Percentiles rank a stretch among this genome's conserved stretches.
These are phyloP conservation scores for Paraurostyla sp. DNA, from an alignment of 73 alveolate species.

Conservation along the genomic window DNA sequence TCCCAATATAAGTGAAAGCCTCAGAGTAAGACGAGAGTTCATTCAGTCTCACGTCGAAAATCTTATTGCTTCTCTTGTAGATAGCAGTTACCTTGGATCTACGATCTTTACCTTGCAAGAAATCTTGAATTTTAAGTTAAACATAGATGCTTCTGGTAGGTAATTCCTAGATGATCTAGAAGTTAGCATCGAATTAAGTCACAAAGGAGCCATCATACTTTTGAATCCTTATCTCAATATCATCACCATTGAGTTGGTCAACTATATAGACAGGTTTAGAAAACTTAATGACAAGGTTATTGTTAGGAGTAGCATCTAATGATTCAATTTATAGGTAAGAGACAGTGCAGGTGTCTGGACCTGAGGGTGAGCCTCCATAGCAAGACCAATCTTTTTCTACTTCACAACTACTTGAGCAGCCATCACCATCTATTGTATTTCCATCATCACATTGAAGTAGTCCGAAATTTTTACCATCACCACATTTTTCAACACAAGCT, in stretches of 20 bases:
- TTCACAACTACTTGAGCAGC: constrained; percentile 50
- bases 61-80: constrained; percentile 15
- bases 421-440: constrained; percentile 52
- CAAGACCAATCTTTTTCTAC: constrained; percentile 51
- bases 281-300: not conserved
- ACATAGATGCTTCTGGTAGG: not conserved
- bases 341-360: constrained; percentile 9
- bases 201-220: constrained; percentile 44
- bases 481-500: constrained; percentile 54
- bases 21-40: constrained; percentile 27
- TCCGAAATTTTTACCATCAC: constrained; percentile 65
- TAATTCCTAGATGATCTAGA: not conserved
- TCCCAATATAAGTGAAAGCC: not conserved
- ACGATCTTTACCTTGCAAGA: constrained; percentile 31
- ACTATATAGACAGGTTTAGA: constrained; percentile 1
- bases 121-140: not conserved
- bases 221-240: not conserved
- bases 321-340: constrained; percentile 6
- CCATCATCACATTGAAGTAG: constrained; percentile 67
- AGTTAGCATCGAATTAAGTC: not conserved
- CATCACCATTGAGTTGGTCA: constrained; percentile 10
- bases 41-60: constrained; percentile 13
- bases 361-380: constrained; percentile 37
- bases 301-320: not conserved
- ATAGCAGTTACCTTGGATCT: not conserved